Base-by-base conservation (phyloP, 1,284 basidiomycete genomes). In the Austroboletus novae-zelandiae region DNA sequence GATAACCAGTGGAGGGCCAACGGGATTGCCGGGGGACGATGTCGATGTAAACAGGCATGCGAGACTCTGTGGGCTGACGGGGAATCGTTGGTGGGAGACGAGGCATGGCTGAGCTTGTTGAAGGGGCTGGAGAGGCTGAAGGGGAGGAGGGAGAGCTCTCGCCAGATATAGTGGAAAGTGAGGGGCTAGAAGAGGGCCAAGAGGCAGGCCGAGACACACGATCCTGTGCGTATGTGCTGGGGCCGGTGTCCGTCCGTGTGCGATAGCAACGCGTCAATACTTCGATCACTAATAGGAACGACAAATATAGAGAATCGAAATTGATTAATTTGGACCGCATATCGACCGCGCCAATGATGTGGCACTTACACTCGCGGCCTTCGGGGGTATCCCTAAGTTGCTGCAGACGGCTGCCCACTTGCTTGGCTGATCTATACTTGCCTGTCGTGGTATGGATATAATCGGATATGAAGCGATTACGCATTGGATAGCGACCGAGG, bases 391-490 rank as follows among this genome's bases (percentile, higher is more conserved):
- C 83, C 58, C 84, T 72, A 45, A 87, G 74, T 59, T 87, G 84
- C 62, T 88, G 85, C 32, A 87, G 72, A 45, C 84, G 83, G 60
- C 82, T 85, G 44, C 84, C 85, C 39, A 87, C 84, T 66, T 87
- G 85, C 62, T 87, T 87, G 30, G 84, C 78, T 10, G 82, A 83
- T 54, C 84, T 75, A 52, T 74, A 72, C 60, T 82, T 78, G 34
- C 84, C 83, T 2, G 84, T 87, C 52, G 74, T 75, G 39, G 74
- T 72, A 61, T 72, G 78, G 61, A 87, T 86, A 67, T 83, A 81
- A 55, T 86, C 81, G 40, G 84, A 83, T 57, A 88, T 84, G 66
- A 86, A 87, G 43, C 82, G 76, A 68, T 88, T 88, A 48, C 86
- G 74, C 74, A 83, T 80, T 34, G 86, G 86, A 62, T 84, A 88